phyloP scores from a whole-genome alignment of 1,284 basidiomycete species.

The Grifola frondosa region DNA sequence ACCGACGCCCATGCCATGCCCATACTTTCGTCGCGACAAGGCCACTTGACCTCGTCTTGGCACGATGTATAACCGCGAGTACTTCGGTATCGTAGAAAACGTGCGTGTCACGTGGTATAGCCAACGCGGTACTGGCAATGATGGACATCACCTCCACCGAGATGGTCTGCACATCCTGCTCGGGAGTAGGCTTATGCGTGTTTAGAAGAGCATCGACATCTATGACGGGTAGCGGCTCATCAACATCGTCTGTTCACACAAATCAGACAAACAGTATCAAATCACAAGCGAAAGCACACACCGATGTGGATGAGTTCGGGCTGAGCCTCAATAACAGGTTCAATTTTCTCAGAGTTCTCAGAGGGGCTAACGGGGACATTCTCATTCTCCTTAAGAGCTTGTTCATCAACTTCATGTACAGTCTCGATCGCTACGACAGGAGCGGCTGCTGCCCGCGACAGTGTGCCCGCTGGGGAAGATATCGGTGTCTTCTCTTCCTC shows the following conservation, averaged over 20 bases:
- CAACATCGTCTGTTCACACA: conserved; percentile 35
- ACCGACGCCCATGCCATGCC: conserved; percentile 67
- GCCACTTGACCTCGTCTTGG: conserved; percentile 61
- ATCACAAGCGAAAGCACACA: background rate
- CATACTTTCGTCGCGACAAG: conserved; percentile 69
- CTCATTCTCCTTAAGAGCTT: conserved; percentile 6
- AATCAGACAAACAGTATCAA: background rate
- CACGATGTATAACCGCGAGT: conserved; percentile 64
- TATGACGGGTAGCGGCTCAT: conserved; percentile 49
- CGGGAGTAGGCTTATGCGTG: conserved; percentile 25
- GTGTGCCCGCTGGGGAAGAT: conserved; percentile 54
- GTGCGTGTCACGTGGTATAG: conserved; percentile 42
- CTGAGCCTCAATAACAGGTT: conserved; percentile 8
- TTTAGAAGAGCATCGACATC: conserved; percentile 49
- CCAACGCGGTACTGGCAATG: conserved; percentile 45
- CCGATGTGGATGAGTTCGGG: conserved; percentile 11
- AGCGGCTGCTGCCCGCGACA: conserved; percentile 39
- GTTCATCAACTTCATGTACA: conserved; percentile 4
- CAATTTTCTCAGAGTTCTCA: conserved; percentile 6
- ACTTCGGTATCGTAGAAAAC: conserved; percentile 74
- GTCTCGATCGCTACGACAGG: conserved; percentile 7
- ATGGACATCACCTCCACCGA: conserved; percentile 71
- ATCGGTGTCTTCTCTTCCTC: conserved; percentile 65
- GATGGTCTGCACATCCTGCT: conserved; percentile 50
- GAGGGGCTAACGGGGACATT: conserved; percentile 2